Percentiles rank a stretch among this genome's conserved stretches.
These are phyloP conservation scores for Spergularia marina DNA, from an alignment of 148 eudicot species.

Conservation along the genomic window DNA sequence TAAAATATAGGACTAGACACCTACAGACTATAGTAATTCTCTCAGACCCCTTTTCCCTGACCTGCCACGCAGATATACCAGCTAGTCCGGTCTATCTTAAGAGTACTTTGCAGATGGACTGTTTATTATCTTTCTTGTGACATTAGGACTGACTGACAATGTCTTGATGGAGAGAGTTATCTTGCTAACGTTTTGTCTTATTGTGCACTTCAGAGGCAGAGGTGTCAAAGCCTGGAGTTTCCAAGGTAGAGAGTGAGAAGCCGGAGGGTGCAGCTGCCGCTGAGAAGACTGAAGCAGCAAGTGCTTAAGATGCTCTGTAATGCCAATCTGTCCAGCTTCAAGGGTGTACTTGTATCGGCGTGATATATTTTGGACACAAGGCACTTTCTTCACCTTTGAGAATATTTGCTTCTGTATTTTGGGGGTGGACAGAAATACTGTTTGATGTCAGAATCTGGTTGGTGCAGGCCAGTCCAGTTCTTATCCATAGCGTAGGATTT, in stretches of 20 bases:
- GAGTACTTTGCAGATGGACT: not conserved
- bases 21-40: too few species aligned
- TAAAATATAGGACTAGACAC: too few species aligned
- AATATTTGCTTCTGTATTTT: conserved; percentile 21
- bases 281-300: conserved; percentile 23
- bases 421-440: conserved; percentile 21
- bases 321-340: conserved; percentile 3
- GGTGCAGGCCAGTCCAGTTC: conserved; percentile 17
- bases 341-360: conserved; percentile 7
- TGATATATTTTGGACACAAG: conserved; percentile 10
- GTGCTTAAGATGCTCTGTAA: conserved; percentile 19
- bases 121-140: not conserved
- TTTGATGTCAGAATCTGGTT: conserved; percentile 17
- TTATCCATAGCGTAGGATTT: conserved; percentile 17
- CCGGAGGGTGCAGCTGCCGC: conserved; percentile 16
- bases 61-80: too few species aligned
- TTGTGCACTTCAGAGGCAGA: conserved; percentile 38
- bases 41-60: too few species aligned
- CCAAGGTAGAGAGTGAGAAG: conserved; percentile 18
- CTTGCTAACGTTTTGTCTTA: not conserved
- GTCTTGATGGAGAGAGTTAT: not conserved
- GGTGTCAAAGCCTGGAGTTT: conserved; percentile 43
- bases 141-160: not conserved
- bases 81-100: too few species aligned
- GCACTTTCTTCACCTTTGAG: conserved; percentile 14